phyloP scores from a whole-genome alignment of 2,329 filamentous ascomycete species.

The Dendryphion nanum region DNA sequence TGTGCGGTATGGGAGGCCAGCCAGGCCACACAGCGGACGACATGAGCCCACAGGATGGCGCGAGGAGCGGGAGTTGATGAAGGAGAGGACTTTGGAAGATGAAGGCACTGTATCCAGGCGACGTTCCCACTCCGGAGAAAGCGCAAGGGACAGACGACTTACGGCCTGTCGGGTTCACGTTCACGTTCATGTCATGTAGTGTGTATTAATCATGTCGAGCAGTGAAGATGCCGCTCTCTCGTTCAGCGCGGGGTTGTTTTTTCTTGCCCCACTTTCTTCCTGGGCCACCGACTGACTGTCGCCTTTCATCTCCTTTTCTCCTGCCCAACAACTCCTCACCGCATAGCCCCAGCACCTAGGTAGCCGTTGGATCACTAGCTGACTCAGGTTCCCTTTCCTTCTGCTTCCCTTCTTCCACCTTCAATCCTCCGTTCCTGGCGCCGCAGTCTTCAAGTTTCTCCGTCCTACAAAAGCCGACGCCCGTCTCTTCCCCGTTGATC shows the following conservation, averaged over 20 bases:
- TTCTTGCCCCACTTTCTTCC: constrained; percentile 13
- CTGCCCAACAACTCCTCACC: constrained; percentile 11
- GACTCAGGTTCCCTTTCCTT: neutral
- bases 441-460: too few relatives aligned
- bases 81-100: too few relatives aligned
- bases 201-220: too few relatives aligned
- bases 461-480: too few relatives aligned
- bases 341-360: too few relatives aligned
- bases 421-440: constrained; percentile 9
- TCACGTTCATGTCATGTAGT: too few relatives aligned
- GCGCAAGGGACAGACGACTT: too few relatives aligned
- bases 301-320: constrained; percentile 1
- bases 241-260: neutral
- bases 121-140: too few relatives aligned
- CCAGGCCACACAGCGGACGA: constrained; percentile 13
- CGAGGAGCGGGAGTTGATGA: constrained; percentile 19
- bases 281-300: constrained; percentile 6
- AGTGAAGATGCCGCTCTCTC: constrained; percentile 8
- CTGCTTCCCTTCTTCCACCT: constrained; percentile 15
- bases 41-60: constrained; percentile 22
- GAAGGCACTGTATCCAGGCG: too few relatives aligned
- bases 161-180: too few relatives aligned
- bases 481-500: neutral
- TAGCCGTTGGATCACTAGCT: too few relatives aligned
- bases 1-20: too few relatives aligned